phyloP scores from a whole-genome alignment of 2,329 filamentous ascomycete genomes.

The Xylaria sp. region DNA sequence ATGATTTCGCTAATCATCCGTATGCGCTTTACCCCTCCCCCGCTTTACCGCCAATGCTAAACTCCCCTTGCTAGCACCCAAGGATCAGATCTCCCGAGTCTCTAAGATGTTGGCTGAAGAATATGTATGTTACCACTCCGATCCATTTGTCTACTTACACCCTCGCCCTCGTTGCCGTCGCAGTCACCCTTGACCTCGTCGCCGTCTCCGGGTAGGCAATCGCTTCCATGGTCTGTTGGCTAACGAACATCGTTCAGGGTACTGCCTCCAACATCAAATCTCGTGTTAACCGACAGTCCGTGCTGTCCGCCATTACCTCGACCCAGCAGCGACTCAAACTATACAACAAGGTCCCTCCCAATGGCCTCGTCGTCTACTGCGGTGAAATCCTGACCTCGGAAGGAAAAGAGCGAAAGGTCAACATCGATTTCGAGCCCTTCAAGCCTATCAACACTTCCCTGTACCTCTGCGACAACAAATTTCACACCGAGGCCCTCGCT shows the following conservation, averaged over 20 bases:
- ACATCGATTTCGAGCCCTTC: slow-evolving; percentile 99
- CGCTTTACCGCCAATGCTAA: slow-evolving; percentile 41
- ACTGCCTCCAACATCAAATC: slow-evolving; percentile 99
- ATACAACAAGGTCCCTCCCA: slow-evolving; percentile 98
- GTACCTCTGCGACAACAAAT: slow-evolving; percentile 99
- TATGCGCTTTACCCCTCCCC: slow-evolving; percentile 60
- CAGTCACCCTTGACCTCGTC: neutral
- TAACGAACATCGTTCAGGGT: slow-evolving; percentile 67
- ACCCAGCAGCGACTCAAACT: slow-evolving; percentile 99
- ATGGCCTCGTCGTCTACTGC: slow-evolving; percentile 98
- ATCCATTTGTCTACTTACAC: neutral
- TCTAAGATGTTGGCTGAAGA: slow-evolving; percentile 99
- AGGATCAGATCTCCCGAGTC: slow-evolving; percentile 95
- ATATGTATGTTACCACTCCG: slow-evolving; percentile 73
- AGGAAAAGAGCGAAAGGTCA: slow-evolving; percentile 99
- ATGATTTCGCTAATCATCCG: slow-evolving; percentile 99
- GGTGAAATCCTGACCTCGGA: slow-evolving; percentile 99
- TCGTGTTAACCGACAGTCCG: slow-evolving; percentile 97
- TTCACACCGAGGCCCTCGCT: slow-evolving; percentile 96
- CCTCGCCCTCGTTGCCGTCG: neutral
- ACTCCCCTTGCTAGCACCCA: slow-evolving; percentile 81
- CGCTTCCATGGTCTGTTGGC: slow-evolving; percentile 25
- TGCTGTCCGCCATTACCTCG: slow-evolving; percentile 97
- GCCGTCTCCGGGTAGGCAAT: slow-evolving; percentile 1
- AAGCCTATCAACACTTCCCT: slow-evolving; percentile 99